These are phyloP conservation scores for Centrapalus pauciflorus DNA, from an alignment of 129 eudicot genomes.

Conservation along the genomic window DNA sequence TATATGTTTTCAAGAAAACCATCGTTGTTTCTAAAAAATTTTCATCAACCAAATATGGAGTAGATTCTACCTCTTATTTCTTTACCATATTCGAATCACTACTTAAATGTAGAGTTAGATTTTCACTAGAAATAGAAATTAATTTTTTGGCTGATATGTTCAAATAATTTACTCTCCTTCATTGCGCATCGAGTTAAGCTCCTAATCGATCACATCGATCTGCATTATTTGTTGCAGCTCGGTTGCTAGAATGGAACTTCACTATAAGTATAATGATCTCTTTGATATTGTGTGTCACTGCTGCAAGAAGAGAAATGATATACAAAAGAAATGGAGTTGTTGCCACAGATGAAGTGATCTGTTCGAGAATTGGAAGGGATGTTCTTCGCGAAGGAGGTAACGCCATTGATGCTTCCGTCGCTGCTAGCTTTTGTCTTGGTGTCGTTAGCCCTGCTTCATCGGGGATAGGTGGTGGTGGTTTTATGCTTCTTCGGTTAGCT, in stretches of 20 bases:
- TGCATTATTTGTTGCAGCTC: constrained; percentile 5
- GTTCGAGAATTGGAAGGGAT: constrained; percentile 45
- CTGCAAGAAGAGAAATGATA: constrained; percentile 23
- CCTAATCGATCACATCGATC: background rate
- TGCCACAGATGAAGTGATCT: constrained; percentile 50
- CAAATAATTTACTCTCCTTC: background rate
- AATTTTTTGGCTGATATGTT: too few relatives aligned
- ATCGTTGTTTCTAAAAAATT: too few relatives aligned
- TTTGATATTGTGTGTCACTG: background rate
- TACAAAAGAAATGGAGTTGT: constrained; percentile 34
- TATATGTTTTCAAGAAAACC: too few relatives aligned
- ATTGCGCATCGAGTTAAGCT: background rate
- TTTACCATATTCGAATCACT: too few relatives aligned
- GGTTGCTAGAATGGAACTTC: background rate
- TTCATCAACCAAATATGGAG: too few relatives aligned
- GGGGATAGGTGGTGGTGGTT: constrained; percentile 73
- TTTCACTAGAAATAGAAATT: too few relatives aligned
- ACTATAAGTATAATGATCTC: background rate
- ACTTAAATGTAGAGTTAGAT: too few relatives aligned
- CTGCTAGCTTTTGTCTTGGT: constrained; percentile 60
- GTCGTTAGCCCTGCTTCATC: constrained; percentile 63
- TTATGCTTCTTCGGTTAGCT: constrained; percentile 47
- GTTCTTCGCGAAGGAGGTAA: constrained; percentile 57
- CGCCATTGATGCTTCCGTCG: constrained; percentile 64
- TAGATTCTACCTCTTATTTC: too few relatives aligned